phyloP scores from a whole-genome alignment of 2,329 filamentous ascomycete genomes.

The Botrytis tulipae region DNA sequence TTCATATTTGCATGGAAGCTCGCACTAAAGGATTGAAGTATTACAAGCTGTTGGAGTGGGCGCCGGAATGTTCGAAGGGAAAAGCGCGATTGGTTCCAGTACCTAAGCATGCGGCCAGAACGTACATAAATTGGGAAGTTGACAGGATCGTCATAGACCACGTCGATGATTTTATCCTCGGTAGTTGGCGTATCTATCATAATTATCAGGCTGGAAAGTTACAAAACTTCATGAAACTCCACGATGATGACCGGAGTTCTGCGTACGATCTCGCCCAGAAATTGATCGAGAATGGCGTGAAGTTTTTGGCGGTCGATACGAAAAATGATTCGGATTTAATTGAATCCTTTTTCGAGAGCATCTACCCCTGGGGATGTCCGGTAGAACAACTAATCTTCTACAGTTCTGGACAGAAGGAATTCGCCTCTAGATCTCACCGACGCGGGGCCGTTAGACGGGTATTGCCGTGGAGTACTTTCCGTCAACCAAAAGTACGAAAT shows the following conservation, averaged over 20 bases:
- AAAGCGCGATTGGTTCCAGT: accelerated
- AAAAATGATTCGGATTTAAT: not conserved
- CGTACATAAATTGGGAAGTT: not conserved
- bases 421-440: not conserved
- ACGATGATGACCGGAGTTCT: not conserved
- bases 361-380: not conserved
- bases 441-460: not conserved
- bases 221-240: not conserved
- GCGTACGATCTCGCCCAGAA: not conserved
- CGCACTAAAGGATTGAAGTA: not conserved
- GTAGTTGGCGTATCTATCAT: too few species aligned
- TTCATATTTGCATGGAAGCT: not conserved
- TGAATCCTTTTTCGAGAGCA: not conserved
- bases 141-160: constrained; percentile 1
- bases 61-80: not conserved
- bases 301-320: not conserved
- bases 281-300: not conserved
- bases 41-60: not conserved
- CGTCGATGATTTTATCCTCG: too few species aligned
- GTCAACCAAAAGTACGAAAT: not conserved
- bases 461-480: not conserved
- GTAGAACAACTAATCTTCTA: not conserved
- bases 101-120: not conserved
- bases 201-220: too few species aligned
- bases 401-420: not conserved